Base-by-base conservation (phyloP, 495 filamentous ascomycete species). In the Penicillium fimorum region DNA sequence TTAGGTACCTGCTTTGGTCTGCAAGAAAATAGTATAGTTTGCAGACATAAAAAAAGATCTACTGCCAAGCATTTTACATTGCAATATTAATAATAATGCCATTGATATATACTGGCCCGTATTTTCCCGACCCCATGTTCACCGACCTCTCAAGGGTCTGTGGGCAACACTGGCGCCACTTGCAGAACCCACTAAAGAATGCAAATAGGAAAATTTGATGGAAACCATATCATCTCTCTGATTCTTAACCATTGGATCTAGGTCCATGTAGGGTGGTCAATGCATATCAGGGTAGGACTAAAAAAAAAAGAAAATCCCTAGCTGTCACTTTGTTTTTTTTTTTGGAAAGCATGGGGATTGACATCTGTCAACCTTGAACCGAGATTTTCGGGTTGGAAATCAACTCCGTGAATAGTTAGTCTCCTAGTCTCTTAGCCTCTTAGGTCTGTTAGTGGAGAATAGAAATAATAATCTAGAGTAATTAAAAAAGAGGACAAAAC, bases 131-230 rank as follows among this genome's bases (percentile, higher is more conserved):
- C 47, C 45, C 45, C 53, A 49, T 44, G 45, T 44, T 56, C 54
- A 56, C 43, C 51, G 51, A 54, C 52, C 52, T 54, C 52, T 47
- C 43, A 51, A 46, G 55, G 55, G 55, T 52, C 55, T 44, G 55
- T 57, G 55, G 55, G 47, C 40, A 38, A 25, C 24, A 24, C 18
- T 17, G 18, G 38, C 22, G 48, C 35, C 48, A 42, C 51, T 46
- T 30, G 17, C 35, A 38, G 35, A 56, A 56, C 42, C 53, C 53
- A 48, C 53, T 38, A 52, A 22, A 33, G 17, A 48, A 42, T 43
- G 17, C 37, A 52, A 53, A 43, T 38, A 50, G 8, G 38, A 30
- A 35, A 45, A 27, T 18, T 44, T 12, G 20, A 10, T 43, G 29
- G 29, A 35, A 53, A 53, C 33, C 12, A 5, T 53, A 44, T 53